A percentile compares a stretch with the other conserved stretches of the same genome.
phyloP scores from a whole-genome alignment of 1,284 basidiomycete genomes.

The Heimioporus retisporus region DNA sequence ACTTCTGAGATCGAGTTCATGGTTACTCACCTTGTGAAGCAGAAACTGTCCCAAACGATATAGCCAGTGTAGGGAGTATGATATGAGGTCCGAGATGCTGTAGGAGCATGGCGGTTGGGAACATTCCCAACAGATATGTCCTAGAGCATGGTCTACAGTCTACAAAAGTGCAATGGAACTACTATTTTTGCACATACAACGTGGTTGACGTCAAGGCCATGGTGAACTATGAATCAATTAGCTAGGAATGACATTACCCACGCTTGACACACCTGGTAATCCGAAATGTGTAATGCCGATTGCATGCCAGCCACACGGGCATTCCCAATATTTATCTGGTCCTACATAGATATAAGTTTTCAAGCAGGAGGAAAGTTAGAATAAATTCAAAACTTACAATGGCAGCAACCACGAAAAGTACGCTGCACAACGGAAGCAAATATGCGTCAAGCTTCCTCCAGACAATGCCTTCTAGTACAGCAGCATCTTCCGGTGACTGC shows the following conservation, averaged over 20 bases:
- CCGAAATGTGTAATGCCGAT: constrained; percentile 59
- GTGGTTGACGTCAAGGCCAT: constrained; percentile 67
- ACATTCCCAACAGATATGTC: constrained; percentile 65
- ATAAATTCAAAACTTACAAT: neutral
- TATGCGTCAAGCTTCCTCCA: constrained; percentile 59
- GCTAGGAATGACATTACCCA: neutral
- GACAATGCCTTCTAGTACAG: constrained; percentile 43
- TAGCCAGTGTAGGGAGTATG: constrained; percentile 65
- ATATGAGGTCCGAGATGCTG: constrained; percentile 66
- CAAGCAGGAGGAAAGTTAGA: neutral
- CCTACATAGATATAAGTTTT: constrained; percentile 16
- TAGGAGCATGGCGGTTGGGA: constrained; percentile 69
- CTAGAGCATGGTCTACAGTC: constrained; percentile 37
- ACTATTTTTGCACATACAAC: constrained; percentile 46
- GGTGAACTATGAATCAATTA: constrained; percentile 49
- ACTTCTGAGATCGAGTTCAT: neutral
- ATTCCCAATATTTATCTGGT: constrained; percentile 60
- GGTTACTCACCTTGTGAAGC: constrained; percentile 58
- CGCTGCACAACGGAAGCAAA: neutral
- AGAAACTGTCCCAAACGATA: constrained; percentile 66
- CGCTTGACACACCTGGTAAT: constrained; percentile 49
- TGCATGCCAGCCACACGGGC: constrained; percentile 71
- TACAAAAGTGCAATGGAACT: neutral
- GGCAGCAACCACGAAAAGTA: constrained; percentile 46
- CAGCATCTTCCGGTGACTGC: too few relatives aligned